Conservation (phyloP, 768 basidiomycete species). For the Agrocybe chaxingu region DNA sequence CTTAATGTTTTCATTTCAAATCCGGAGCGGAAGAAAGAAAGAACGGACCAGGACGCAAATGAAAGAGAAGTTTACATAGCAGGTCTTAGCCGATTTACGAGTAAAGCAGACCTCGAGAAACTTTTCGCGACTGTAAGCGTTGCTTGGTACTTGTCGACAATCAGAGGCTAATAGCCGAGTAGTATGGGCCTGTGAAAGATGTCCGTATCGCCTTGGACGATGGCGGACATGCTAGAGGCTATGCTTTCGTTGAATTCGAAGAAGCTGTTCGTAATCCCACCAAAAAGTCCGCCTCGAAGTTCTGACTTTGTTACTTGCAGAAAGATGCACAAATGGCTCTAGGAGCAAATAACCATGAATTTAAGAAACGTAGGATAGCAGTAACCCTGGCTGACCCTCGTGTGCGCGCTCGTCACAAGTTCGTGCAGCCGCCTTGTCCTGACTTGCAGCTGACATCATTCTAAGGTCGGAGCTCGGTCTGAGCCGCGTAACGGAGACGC, state of each 20-base stretch:
- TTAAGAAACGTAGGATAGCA: constrained; percentile 87
- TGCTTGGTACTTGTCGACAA: neutral
- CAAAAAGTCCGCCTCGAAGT: neutral
- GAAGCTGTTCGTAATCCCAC: constrained; percentile 52
- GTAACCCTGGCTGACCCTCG: constrained; percentile 84
- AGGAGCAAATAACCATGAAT: constrained; percentile 79
- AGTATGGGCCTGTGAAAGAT: constrained; percentile 85
- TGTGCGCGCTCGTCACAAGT: constrained; percentile 53
- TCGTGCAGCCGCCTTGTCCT: constrained; percentile 12
- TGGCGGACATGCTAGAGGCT: constrained; percentile 72
- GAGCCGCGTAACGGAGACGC: constrained; percentile 51
- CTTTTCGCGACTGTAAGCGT: constrained; percentile 71
- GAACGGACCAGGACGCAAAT: constrained; percentile 86
- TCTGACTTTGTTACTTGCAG: constrained; percentile 32
- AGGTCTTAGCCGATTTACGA: constrained; percentile 76
- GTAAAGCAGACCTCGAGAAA: constrained; percentile 71
- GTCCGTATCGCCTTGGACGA: constrained; percentile 77
- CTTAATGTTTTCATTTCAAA: constrained; percentile 87
- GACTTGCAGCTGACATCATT: neutral
- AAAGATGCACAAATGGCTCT: constrained; percentile 69
- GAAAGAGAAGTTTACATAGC: constrained; percentile 86
- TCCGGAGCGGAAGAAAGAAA: constrained; percentile 82
- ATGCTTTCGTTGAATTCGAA: constrained; percentile 91
- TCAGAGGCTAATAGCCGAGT: neutral
- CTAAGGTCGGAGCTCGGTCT: constrained; percentile 52